phyloP scores from a whole-genome alignment of 768 basidiomycete genomes.

The Sarcodon aspratus region DNA sequence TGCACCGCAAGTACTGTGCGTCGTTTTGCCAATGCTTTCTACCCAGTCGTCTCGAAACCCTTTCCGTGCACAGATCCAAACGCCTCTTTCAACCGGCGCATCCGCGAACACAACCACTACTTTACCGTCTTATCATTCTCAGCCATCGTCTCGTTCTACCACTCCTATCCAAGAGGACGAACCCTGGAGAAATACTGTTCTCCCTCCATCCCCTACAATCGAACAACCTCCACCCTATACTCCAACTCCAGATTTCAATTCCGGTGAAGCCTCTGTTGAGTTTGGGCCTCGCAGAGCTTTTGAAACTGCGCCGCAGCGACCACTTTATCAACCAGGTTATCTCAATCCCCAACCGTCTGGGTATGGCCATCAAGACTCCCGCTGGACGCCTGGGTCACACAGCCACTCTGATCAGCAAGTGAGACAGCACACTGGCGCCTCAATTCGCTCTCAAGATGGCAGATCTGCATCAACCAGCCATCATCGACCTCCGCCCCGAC shows the following conservation, averaged over 20 bases:
- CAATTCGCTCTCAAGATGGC: too few species aligned
- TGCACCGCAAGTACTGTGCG: too few species aligned
- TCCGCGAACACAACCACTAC: too few species aligned
- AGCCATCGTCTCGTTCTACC: too few species aligned
- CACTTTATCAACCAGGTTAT: neutral
- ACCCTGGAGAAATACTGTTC: neutral
- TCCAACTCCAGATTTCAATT: slow-evolving; percentile 32
- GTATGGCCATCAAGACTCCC: too few species aligned
- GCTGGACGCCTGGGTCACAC: too few species aligned
- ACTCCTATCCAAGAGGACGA: too few species aligned
- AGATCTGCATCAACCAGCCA: neutral
- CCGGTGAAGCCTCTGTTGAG: slow-evolving; percentile 55
- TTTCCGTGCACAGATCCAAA: neutral
- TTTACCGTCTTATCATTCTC: too few species aligned
- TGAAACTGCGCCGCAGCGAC: slow-evolving; percentile 22
- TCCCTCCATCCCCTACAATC: slow-evolving; percentile 21
- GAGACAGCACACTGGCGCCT: too few species aligned
- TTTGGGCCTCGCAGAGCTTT: slow-evolving; percentile 55
- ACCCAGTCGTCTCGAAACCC: neutral
- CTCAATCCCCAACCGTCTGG: too few species aligned
- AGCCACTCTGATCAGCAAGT: too few species aligned
- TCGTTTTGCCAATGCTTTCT: too few species aligned
- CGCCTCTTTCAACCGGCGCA: neutral
- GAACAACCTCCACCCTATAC: slow-evolving; percentile 68
- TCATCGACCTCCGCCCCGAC: slow-evolving; percentile 1